A percentile compares a stretch with the other conserved stretches of the same genome.
These are phyloP conservation scores for Postia placenta DNA, from an alignment of 768 basidiomycete species.

Conservation along the genomic window DNA sequence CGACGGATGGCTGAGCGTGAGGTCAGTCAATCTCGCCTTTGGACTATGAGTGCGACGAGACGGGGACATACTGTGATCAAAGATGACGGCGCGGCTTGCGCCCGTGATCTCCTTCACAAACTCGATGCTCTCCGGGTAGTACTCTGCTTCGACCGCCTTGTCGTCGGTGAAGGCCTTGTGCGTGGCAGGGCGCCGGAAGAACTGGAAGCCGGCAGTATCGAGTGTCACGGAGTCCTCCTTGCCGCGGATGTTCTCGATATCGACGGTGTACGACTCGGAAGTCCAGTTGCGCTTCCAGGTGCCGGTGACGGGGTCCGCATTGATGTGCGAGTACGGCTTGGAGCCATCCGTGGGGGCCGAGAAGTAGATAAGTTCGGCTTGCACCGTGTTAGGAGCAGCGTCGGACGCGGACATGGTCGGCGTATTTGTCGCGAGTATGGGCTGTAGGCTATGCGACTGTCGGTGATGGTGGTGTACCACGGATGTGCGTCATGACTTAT, in stretches of 20 bases:
- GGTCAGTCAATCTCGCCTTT: background rate
- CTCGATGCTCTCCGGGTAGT: slow-evolving; percentile 56
- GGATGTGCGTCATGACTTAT: background rate
- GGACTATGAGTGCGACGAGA: background rate
- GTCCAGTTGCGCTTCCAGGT: slow-evolving; percentile 29
- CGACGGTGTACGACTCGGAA: slow-evolving; percentile 23
- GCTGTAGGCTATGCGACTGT: background rate
- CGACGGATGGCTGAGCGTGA: slow-evolving; percentile 34
- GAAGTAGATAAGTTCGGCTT: slow-evolving; percentile 32
- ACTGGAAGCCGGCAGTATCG: slow-evolving; percentile 50
- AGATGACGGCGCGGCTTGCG: slow-evolving; percentile 51
- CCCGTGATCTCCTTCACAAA: slow-evolving; percentile 56
- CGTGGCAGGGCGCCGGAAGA: slow-evolving; percentile 31
- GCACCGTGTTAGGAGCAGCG: slow-evolving; percentile 5
- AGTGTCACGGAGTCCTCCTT: slow-evolving; percentile 39
- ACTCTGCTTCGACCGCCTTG: slow-evolving; percentile 43
- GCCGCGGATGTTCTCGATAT: slow-evolving; percentile 50
- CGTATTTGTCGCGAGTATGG: background rate
- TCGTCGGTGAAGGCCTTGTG: slow-evolving; percentile 45
- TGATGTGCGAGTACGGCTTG: slow-evolving; percentile 33
- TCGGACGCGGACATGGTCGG: background rate
- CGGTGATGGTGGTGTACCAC: background rate
- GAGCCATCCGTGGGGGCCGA: slow-evolving; percentile 33
- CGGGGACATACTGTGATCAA: slow-evolving; percentile 53
- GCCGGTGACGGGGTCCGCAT: slow-evolving; percentile 27